Conservation (phyloP, 306 rosid species). For the Datisca glomerata region DNA sequence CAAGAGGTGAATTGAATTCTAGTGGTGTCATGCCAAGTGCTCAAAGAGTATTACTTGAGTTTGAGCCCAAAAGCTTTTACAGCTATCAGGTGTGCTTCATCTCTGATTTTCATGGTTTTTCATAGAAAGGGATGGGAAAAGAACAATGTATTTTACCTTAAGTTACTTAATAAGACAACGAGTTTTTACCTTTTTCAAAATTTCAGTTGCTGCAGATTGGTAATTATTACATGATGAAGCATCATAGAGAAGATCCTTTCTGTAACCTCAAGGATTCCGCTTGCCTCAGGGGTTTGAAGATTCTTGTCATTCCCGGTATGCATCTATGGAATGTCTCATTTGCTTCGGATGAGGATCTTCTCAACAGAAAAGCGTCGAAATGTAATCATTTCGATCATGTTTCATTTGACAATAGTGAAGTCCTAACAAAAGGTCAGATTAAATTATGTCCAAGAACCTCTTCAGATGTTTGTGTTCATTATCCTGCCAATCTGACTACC, state of each 20-base stretch:
- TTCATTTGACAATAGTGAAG: conserved; percentile 17
- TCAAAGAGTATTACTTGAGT: conserved; percentile 62
- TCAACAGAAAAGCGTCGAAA: conserved; percentile 15
- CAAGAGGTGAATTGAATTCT: conserved; percentile 12
- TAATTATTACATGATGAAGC: conserved; percentile 49
- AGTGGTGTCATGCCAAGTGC: conserved; percentile 24
- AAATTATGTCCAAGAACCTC: conserved; percentile 12
- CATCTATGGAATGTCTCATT: conserved; percentile 59
- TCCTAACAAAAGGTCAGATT: conserved; percentile 19
- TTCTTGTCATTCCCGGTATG: conserved; percentile 33
- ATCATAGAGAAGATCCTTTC: conserved; percentile 29
- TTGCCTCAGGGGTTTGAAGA: conserved; percentile 18
- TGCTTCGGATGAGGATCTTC: conserved; percentile 33
- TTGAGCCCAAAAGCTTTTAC: conserved; percentile 35
- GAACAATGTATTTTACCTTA: not conserved
- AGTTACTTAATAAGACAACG: conserved; percentile 7
- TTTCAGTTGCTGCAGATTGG: conserved; percentile 80
- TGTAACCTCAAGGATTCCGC: conserved; percentile 25
- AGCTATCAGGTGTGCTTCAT: conserved; percentile 48
- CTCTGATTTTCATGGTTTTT: conserved; percentile 9
- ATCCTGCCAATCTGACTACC: conserved; percentile 31
- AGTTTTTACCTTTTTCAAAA: conserved; percentile 18
- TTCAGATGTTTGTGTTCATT: conserved; percentile 57
- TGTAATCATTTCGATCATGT: conserved; percentile 16
- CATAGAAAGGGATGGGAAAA: no score